A percentile compares a stretch with the other conserved stretches of the same genome.
Evolutionary conservation across 2,329 filamentous ascomycete genomes (phyloP).

Genomic region (Fusarium brachygibbosum): DNA sequence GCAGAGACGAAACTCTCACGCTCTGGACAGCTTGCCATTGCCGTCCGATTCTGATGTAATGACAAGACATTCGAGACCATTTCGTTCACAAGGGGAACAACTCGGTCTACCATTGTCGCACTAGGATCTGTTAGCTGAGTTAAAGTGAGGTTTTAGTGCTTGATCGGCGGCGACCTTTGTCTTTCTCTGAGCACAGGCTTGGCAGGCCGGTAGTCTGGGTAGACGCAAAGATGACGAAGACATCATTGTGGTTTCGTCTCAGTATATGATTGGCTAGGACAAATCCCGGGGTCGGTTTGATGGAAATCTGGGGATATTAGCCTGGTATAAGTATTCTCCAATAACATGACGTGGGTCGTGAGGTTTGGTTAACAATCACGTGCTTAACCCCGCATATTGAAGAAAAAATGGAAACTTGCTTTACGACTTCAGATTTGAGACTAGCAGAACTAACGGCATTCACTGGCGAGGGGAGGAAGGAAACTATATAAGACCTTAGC

Average conservation of each 20-base stretch:
- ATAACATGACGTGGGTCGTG: background rate
- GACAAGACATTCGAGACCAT: conserved; percentile 12
- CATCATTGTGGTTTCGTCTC: background rate
- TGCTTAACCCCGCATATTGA: background rate
- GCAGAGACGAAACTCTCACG: background rate
- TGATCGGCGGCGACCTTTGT: conserved; percentile 6
- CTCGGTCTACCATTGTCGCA: conserved; percentile 28
- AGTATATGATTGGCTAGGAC: rapidly evolving
- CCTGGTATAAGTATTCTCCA: background rate
- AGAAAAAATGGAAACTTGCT: background rate
- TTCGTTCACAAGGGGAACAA: conserved; percentile 10
- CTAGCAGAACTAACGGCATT: too few relatives aligned
- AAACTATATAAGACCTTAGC: too few relatives aligned
- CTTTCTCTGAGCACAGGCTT: conserved; percentile 20
- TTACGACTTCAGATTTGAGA: too few relatives aligned
- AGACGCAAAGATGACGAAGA: background rate
- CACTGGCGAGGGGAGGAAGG: too few relatives aligned
- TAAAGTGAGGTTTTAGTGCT: too few relatives aligned
- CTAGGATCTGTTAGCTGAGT: background rate
- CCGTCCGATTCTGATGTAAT: background rate
- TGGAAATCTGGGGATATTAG: background rate
- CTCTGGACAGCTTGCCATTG: conserved; percentile 7
- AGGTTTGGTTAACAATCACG: background rate
- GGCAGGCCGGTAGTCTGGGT: conserved; percentile 28
- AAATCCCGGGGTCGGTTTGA: background rate